Base-by-base conservation (phyloP, 441 rosid species). In the Populus tomentosa region DNA sequence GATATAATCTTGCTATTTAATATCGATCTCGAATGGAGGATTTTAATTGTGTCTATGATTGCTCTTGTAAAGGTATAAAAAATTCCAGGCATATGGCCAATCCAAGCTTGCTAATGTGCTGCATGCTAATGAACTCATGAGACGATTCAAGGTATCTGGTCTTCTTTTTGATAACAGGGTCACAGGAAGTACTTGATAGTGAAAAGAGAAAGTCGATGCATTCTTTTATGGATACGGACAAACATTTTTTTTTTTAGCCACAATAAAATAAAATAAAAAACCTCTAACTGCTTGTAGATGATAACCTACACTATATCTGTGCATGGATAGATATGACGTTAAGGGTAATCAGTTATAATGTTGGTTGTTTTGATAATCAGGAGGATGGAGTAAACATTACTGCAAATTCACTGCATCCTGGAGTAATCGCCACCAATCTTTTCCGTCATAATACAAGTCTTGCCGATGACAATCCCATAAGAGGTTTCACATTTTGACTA, bases 341-440 rank as follows among this genome's bases (percentile, higher is more conserved):
- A 23, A 74, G 56, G 21, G 30, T 13, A 70, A 67, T 56, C 2
- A 9, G 23, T 68, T 35, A 23, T 73, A 30, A 74, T 42, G 46
- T 61, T 68, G 46, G 9, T 33, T 70, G 36, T 69, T 72, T 75
- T 40, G 66, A 6, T 16, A 28, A 78, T 73, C 86, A 90, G 96
- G 92, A 85, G 72, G 95, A 93, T 53, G 88, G 86, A 35, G 87
- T 64, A 38, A 83, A 89, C 69, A 81, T 92, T 63, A 89, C 94
- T 62, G 92, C 89, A 66, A 91, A 88, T 75, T 89, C 92, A 61
- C 80, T 88, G 76, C 93, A 90, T 84, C 90, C 92, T 23, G 92
- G 94, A 62, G 65, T 77, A 59, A 82, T 89, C 40, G 79, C 68
- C 71, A 90, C 92, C 79, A 84, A 89, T 85, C 87, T 95, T 59